Percentiles rank a stretch among this genome's conserved stretches.
These are phyloP conservation scores for Capniomyces stellatus DNA, from an alignment of 371 early-diverging fungal genomes.

Conservation along the genomic window DNA sequence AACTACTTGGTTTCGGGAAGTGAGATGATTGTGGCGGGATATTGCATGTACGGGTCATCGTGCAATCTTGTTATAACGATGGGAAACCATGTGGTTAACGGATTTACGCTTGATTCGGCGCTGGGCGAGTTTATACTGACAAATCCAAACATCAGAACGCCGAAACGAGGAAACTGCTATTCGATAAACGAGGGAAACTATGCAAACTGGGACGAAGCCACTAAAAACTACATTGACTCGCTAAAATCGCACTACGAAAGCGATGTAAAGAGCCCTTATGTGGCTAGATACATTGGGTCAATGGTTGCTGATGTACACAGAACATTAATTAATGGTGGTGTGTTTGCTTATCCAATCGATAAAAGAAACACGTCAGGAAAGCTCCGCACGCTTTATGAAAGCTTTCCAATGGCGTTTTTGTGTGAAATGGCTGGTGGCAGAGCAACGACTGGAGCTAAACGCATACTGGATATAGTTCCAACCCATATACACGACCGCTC, in stretches of 20 bases:
- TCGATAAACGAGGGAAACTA: constrained; percentile 96
- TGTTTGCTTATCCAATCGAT: constrained; percentile 73
- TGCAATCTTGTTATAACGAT: constrained; percentile 68
- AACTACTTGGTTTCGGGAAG: constrained; percentile 80
- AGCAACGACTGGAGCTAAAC: constrained; percentile 61
- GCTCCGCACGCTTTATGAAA: constrained; percentile 90
- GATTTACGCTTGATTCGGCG: constrained; percentile 89
- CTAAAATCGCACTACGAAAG: constrained; percentile 53
- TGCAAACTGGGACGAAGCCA: constrained; percentile 73
- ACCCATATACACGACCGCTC: constrained; percentile 77
- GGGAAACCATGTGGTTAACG: constrained; percentile 69
- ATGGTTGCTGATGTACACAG: constrained; percentile 99
- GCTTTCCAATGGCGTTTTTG: constrained; percentile 93
- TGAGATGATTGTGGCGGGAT: constrained; percentile 86
- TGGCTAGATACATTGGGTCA: constrained; percentile 91
- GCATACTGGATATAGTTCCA: constrained; percentile 78
- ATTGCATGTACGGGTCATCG: constrained; percentile 94
- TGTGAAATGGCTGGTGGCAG: constrained; percentile 92
- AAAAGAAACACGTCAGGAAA: constrained; percentile 78
- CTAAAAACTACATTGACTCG: constrained; percentile 70
- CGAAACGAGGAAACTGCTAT: constrained; percentile 81
- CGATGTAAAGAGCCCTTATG: constrained; percentile 68
- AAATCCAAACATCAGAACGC: constrained; percentile 65
- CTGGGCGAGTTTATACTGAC: constrained; percentile 96
- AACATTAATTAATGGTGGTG: constrained; percentile 85